Percentiles rank a stretch among this genome's conserved stretches.
Evolutionary conservation across 371 early-diverging fungal genomes (phyloP).

Genomic region (Mortierella sp.): DNA sequence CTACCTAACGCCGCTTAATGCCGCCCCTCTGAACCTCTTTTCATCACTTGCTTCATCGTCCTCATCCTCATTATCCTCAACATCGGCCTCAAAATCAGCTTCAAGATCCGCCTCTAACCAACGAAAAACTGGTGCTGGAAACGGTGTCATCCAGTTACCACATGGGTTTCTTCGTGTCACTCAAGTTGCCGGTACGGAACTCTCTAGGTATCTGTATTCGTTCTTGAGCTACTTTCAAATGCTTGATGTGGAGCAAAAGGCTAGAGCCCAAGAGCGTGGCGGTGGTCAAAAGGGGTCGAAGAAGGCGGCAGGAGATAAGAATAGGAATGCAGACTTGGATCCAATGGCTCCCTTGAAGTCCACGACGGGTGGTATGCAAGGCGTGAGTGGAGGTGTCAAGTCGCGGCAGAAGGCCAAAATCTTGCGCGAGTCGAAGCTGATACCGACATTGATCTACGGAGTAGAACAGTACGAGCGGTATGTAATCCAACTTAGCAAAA

Average conservation of each 20-base stretch:
- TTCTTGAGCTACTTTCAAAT: slow-evolving; percentile 51
- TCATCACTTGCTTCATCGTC: slow-evolving; percentile 4
- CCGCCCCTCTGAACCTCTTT: slow-evolving; percentile 25
- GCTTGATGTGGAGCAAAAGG: slow-evolving; percentile 40
- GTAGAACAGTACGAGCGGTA: slow-evolving; percentile 80
- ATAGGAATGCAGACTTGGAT: background rate
- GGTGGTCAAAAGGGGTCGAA: slow-evolving; percentile 23
- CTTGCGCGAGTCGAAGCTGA: slow-evolving; percentile 71
- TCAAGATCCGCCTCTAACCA: slow-evolving; percentile 1
- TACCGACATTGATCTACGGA: slow-evolving; percentile 73
- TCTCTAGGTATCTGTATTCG: slow-evolving; percentile 43
- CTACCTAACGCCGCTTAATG: slow-evolving; percentile 28
- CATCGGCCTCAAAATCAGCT: background rate
- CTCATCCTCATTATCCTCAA: background rate
- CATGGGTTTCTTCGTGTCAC: slow-evolving; percentile 56
- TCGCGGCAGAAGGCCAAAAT: slow-evolving; percentile 63
- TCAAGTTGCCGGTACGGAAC: slow-evolving; percentile 51
- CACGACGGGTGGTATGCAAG: slow-evolving; percentile 6
- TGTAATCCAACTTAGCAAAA: slow-evolving; percentile 73
- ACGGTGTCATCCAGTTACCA: slow-evolving; percentile 32
- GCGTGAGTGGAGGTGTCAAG: slow-evolving; percentile 16
- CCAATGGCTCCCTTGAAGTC: background rate
- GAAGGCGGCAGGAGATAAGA: slow-evolving; percentile 12
- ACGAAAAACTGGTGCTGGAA: slow-evolving; percentile 4
- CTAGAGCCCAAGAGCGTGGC: slow-evolving; percentile 23